Evolutionary conservation across 2,329 filamentous ascomycete genomes (phyloP).

Genomic region (Arthroderma uncinatum): DNA sequence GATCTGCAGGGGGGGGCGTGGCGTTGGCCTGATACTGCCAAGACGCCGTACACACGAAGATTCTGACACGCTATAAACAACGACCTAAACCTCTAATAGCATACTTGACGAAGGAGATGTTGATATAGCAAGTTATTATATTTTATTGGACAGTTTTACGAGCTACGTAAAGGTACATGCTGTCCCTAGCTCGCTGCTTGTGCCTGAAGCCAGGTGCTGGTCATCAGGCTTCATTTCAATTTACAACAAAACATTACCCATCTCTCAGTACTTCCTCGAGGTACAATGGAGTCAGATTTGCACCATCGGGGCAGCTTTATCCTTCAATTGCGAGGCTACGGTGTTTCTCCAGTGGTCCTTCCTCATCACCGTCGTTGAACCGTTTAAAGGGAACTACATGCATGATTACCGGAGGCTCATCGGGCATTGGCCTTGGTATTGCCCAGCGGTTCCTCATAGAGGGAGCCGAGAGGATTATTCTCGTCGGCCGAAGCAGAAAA

Average conservation of each 20-base stretch:
- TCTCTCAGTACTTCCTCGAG: not conserved
- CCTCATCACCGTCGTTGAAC: not conserved
- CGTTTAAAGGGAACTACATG: conserved; percentile 29
- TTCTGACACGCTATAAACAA: no score
- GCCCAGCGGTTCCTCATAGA: conserved; percentile 53
- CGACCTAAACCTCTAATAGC: no score
- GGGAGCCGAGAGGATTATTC: conserved; percentile 46
- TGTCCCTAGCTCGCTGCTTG: not conserved
- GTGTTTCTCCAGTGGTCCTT: not conserved
- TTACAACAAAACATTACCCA: not conserved
- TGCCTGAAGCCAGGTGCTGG: not conserved
- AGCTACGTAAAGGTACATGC: not conserved
- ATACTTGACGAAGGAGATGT: no score
- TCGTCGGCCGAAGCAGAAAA: conserved; percentile 48
- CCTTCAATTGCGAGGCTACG: not conserved
- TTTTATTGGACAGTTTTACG: no score
- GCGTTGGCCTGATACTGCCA: no score
- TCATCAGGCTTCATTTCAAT: not conserved
- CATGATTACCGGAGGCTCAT: conserved; percentile 59
- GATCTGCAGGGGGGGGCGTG: no score
- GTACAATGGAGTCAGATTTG: not conserved
- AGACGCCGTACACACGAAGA: no score
- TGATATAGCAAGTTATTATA: no score
- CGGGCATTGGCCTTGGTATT: conserved; percentile 59
- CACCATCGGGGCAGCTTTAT: not conserved